Base-by-base conservation (phyloP, 495 filamentous ascomycete species). In the Penicillium odoratum region DNA sequence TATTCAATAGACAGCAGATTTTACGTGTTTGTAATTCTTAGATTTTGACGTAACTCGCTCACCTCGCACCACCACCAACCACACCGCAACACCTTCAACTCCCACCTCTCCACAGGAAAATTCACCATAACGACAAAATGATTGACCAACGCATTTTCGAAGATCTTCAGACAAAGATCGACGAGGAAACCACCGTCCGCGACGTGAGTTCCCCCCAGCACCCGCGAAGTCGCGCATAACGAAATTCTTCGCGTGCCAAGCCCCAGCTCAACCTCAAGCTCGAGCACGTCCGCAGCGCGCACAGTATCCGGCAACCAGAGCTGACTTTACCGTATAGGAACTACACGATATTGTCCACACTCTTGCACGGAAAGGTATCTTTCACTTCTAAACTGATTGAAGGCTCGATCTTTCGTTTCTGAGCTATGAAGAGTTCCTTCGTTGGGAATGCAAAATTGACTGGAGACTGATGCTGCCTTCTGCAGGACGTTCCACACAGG, bases 71-170 rank as follows among this genome's bases (percentile, higher is more conserved):
- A 34, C 55, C 34, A 26, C 13, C 28, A 31, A 31, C 45, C 60
- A 52, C 52, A 48, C 59, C 34, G 48, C 44, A 15, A 47, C 44
- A 57, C 48, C 59, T 57, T 53, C 38, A 58, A 50, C 25, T 49
- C 50, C 59, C 38, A 40, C 5, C 38, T 47, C 49, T 13, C 33
- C 43, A 57, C 29, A 48, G 44, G 21, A 10, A 8, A 15, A 38
- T 42, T 43, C 36, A 48, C 31, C 33, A 29, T 26, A 58, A 30
- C 59, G 31, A 34, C 61, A 74, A 67, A 58, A 79, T 79, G 76
- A 88, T 97, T 48, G 86, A 95, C 72, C 86, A 89, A 46, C 81
- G 76, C 30, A 92, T 98, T 64, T 97, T 98, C 71, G 86, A 92
- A 59, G 80, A 88, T 65, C 87, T 98, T 55, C 93, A 97, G 71